These are phyloP conservation scores for Candida nemodendra DNA, from an alignment of 805 yeast species.

Conservation along the genomic window DNA sequence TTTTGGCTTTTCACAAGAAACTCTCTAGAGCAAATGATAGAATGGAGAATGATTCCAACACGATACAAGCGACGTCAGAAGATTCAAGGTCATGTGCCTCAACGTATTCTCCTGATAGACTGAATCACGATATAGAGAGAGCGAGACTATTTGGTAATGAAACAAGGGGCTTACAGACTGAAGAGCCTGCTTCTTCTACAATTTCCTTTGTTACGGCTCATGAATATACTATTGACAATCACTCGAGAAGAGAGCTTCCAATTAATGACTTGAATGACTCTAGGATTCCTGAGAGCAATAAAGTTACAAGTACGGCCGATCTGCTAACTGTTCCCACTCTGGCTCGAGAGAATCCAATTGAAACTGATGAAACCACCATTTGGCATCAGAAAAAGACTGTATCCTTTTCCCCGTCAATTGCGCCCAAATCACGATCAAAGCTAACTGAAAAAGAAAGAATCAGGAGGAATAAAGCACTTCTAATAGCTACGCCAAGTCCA, in stretches of 20 bases:
- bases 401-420: slow-evolving; percentile 15
- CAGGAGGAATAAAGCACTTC: slow-evolving; percentile 1
- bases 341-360: slow-evolving; percentile 3
- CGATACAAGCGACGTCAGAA: neutral
- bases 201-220: slow-evolving; percentile 27
- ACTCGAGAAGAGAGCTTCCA: no score
- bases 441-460: neutral
- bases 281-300: no score
- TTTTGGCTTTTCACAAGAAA: slow-evolving; percentile 13
- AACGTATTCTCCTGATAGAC: slow-evolving; percentile 8
- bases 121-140: slow-evolving; percentile 13
- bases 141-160: slow-evolving; percentile 11
- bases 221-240: slow-evolving; percentile 8
- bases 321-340: slow-evolving; percentile 5
- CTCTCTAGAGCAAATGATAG: neutral
- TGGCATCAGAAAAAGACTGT: slow-evolving; percentile 10
- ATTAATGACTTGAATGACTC: neutral
- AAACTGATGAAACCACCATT: slow-evolving; percentile 1
- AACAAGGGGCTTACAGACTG: neutral
- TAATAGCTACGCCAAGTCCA: slow-evolving; percentile 13
- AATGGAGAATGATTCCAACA: neutral
- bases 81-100: neutral
- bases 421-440: neutral
- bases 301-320: neutral
- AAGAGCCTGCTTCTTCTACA: slow-evolving; percentile 11